These are phyloP conservation scores for Cladosporium sphaerospermum DNA, from an alignment of 2,329 filamentous ascomycete species.

Conservation along the genomic window DNA sequence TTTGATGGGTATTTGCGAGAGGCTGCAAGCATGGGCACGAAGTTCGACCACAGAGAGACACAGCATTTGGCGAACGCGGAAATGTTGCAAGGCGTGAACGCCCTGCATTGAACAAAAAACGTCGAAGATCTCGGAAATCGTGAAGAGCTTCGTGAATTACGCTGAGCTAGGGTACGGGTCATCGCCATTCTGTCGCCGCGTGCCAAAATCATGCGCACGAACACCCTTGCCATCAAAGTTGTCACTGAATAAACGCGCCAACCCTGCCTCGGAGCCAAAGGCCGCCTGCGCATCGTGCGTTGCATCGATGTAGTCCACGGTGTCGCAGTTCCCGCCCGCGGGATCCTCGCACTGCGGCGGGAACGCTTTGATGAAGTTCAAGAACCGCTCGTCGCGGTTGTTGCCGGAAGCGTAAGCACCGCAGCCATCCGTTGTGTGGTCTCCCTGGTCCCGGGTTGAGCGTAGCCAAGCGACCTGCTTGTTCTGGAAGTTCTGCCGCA, in stretches of 20 bases:
- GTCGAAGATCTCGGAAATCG: no score
- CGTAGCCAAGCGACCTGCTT: slow-evolving; percentile 30
- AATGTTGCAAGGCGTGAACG: no score
- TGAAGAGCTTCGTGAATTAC: no score
- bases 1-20: no score
- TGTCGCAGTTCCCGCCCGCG: slow-evolving; percentile 23
- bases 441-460: slow-evolving; percentile 27
- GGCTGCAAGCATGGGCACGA: no score
- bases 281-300: slow-evolving; percentile 30
- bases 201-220: slow-evolving; percentile 28
- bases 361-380: slow-evolving; percentile 30
- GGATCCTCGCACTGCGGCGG: slow-evolving; percentile 24
- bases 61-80: no score
- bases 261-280: slow-evolving; percentile 26
- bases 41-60: no score
- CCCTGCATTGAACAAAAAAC: no score
- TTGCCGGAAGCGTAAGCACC: slow-evolving; percentile 24
- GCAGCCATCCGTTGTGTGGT: slow-evolving; percentile 26
- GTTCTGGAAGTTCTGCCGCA: slow-evolving; percentile 25
- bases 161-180: neutral
- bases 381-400: slow-evolving; percentile 32
- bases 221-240: slow-evolving; percentile 29
- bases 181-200: slow-evolving; percentile 22
- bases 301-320: slow-evolving; percentile 26
- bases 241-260: slow-evolving; percentile 29